Base-by-base conservation (phyloP, 176 grass and related monocot genomes). In the Aechmea fasciata region DNA sequence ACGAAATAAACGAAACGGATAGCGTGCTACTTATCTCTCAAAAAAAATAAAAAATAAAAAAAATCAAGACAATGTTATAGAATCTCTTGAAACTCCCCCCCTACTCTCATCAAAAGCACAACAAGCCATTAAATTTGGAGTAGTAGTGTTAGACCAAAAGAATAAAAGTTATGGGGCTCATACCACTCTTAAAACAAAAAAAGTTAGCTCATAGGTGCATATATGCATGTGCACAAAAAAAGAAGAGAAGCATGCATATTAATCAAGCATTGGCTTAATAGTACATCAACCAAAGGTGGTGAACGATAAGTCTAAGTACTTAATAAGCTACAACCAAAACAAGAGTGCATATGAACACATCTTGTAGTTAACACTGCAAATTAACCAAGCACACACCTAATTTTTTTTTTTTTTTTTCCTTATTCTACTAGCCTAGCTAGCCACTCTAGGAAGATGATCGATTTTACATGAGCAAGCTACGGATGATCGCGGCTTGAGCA, bases 61-160 rank as follows among this genome's bases (percentile, higher is more conserved):
- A n/a, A 2, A 12, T 11, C 51, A 0, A 54, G 11, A 11, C 15
- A 54, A 54, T 54, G 11, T 24, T 69, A 26, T 70, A 68, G 72
- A 57, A 64, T 48, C 47, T 61, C 70, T 74, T 47, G 70, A 66
- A 80, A 74, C 24, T 80, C 13, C 0, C 61, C 61, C 78, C 78
- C 41, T 62, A 69, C 29, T 74, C 62, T 51, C 51, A 74, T 79
- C 52, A 81, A 62, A 81, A 81, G 9, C 9, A 29, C 65, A 17
- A n/a, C 13, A 15, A 14, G 12, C 29, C 13, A 14, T 7, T 13
- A 3, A 66, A 29, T 13, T 57, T 57, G 13, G 9, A 57, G 14
- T 13, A 57, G 14, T 13, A 9, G 18, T n/a, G 53, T 57, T 57
- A 17, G 14, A 7, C 13, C 6, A 3, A 3, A 57, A 13, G 1